Base-by-base conservation (phyloP, 2,329 filamentous ascomycete species). In the Blastomyces silverae region DNA sequence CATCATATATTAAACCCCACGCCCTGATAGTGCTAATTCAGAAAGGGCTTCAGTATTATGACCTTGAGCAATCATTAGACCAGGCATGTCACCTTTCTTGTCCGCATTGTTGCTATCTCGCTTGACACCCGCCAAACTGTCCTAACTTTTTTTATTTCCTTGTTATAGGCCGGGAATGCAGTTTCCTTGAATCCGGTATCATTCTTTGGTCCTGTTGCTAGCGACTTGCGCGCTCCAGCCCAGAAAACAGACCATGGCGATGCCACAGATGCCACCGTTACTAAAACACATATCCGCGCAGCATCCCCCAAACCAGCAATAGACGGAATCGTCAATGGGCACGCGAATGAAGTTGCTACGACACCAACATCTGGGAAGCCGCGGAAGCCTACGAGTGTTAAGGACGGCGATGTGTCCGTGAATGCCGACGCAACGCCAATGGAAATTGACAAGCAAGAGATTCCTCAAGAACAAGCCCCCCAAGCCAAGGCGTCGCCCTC, bases 1-100 rank as follows among this genome's bases (percentile, higher is more conserved):
- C 85, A 65, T 80, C 79, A 58, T 80, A 82, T 70, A 83, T 88
- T 71, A 81, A 81, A 70, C 80, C 82, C 46, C 83, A 85, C 72
- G 83, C 84, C 48, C 78, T 89, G 65, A 79, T 88, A 57, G 80
- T 82, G 56, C 78, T 89, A 63, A 83, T 88, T 44, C 86, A 88
- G 71, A 85, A 87, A 72, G 86, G 86, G 64, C 76, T 89, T 56
- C 79, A 81, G 66, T 83, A 82, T 72, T 73, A 82, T 72, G 80
- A 83, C 67, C 73, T 83, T 58, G 79, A 81, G 66, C 74, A 79
- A 67, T 79, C 79, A 7, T 72, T 82, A 67, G 78, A 81, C 68
- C 78, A 80, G 78, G 80, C 77, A 80, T 63, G 75, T 74, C 68
- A 63, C 50, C 34, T 50, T 50, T 31, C 31, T 46, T 39, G 52